phyloP scores from a whole-genome alignment of 371 early-diverging fungal species.

The Thermomucor indicae-seudaticae region DNA sequence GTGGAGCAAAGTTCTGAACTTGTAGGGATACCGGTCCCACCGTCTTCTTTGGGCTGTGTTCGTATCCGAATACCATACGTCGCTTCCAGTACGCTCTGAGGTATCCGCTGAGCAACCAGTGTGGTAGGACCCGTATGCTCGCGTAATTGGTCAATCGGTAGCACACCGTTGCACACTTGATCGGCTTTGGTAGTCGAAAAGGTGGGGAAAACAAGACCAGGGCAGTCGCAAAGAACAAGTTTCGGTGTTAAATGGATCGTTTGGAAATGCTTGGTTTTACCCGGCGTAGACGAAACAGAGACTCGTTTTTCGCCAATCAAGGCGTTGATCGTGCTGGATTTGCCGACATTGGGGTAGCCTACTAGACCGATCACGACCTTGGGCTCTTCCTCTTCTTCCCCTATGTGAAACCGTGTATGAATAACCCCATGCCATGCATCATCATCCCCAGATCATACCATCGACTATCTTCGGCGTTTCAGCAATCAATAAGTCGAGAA shows the following conservation, averaged over 20 bases:
- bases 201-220: slow-evolving; percentile 99
- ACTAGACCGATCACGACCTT: slow-evolving; percentile 92
- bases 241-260: slow-evolving; percentile 80
- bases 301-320: slow-evolving; percentile 95
- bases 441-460: slow-evolving; percentile 14
- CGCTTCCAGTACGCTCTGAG: slow-evolving; percentile 85
- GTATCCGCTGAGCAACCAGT: slow-evolving; percentile 83
- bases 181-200: slow-evolving; percentile 98
- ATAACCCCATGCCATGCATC: not conserved
- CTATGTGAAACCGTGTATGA: not conserved
- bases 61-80: slow-evolving; percentile 90
- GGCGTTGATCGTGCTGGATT: slow-evolving; percentile 99
- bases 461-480: slow-evolving; percentile 32
- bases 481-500: slow-evolving; percentile 40
- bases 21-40: slow-evolving; percentile 78
- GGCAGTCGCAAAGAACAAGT: slow-evolving; percentile 97
- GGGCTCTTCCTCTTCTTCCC: slow-evolving; percentile 19
- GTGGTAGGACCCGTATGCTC: slow-evolving; percentile 91
- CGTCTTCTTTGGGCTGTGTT: slow-evolving; percentile 75
- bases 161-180: slow-evolving; percentile 97
- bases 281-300: slow-evolving; percentile 98
- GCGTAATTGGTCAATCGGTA: slow-evolving; percentile 98
- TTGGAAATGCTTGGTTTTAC: slow-evolving; percentile 99
- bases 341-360: slow-evolving; percentile 99
- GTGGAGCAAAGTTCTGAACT: slow-evolving; percentile 76